Conservation (phyloP, 2,329 filamentous ascomycete genomes). For the Verticillium tricorpus region DNA sequence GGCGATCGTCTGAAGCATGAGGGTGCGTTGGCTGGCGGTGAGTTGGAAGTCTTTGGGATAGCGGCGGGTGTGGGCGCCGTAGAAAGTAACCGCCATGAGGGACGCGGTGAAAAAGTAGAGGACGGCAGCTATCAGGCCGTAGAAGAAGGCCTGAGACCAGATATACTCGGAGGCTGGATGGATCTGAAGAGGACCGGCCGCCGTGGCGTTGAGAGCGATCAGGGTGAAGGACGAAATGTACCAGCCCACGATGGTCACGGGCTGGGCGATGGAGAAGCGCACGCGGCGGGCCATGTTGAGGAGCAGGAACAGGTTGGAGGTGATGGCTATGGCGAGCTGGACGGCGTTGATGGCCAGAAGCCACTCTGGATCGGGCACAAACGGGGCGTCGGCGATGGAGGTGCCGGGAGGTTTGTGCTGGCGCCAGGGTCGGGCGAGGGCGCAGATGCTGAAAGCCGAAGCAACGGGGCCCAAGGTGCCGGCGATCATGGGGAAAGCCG, state of each 20-base stretch:
- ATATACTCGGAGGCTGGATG: slow-evolving; percentile 46
- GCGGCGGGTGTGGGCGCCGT: slow-evolving; percentile 64
- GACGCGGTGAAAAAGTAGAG: slow-evolving; percentile 77
- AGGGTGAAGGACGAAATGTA: slow-evolving; percentile 61
- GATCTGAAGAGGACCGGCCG: slow-evolving; percentile 50
- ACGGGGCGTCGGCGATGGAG: slow-evolving; percentile 42
- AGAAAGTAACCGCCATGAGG: slow-evolving; percentile 74
- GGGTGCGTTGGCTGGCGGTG: slow-evolving; percentile 74
- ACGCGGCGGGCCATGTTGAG: slow-evolving; percentile 82
- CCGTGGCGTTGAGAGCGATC: slow-evolving; percentile 60
- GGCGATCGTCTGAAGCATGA: slow-evolving; percentile 86
- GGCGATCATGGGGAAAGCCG: slow-evolving; percentile 71
- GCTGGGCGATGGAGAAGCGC: slow-evolving; percentile 76
- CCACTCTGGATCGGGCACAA: slow-evolving; percentile 67
- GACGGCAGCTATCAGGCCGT: slow-evolving; percentile 72
- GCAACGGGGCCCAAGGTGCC: slow-evolving; percentile 82
- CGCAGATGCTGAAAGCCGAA: slow-evolving; percentile 82
- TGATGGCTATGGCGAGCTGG: slow-evolving; percentile 69
- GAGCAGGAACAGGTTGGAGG: slow-evolving; percentile 76
- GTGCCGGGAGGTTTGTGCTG: slow-evolving; percentile 46
- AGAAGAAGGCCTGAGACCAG: slow-evolving; percentile 81
- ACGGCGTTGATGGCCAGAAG: slow-evolving; percentile 70
- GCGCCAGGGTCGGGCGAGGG: slow-evolving; percentile 77
- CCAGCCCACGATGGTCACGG: slow-evolving; percentile 81
- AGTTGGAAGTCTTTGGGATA: slow-evolving; percentile 77